phyloP scores from a whole-genome alignment of 495 filamentous ascomycete species.

The Clohesyomyces aquaticus region DNA sequence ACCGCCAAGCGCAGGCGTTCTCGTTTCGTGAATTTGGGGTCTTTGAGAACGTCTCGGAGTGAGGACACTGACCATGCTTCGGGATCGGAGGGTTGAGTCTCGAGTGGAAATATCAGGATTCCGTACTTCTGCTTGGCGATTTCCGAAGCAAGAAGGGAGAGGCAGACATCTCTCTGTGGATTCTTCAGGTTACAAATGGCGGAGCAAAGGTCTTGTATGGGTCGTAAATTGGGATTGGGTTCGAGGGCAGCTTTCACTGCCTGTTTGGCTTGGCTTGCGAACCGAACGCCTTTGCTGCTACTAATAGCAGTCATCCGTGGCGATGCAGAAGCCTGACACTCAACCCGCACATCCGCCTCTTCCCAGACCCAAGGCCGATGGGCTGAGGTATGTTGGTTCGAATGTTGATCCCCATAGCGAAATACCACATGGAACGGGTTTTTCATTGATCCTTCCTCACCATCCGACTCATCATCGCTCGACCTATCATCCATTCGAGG shows the following conservation, averaged over 20 bases:
- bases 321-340: neutral
- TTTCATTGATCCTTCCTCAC: conserved; percentile 20
- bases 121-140: conserved; percentile 31
- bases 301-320: neutral
- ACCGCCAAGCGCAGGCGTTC: conserved; percentile 38
- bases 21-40: conserved; percentile 16
- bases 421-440: conserved; percentile 30
- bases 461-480: conserved; percentile 19
- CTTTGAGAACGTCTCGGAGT: conserved; percentile 12
- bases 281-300: conserved; percentile 12
- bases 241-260: conserved; percentile 30
- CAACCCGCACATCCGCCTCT: conserved; percentile 29
- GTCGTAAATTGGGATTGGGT: conserved; percentile 18
- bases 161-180: conserved; percentile 28
- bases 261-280: conserved; percentile 24
- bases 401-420: conserved; percentile 16
- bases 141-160: conserved; percentile 20
- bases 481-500: conserved; percentile 18
- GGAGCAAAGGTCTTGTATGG: conserved; percentile 26
- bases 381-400: too few relatives aligned
- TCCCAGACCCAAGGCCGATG: conserved; percentile 28
- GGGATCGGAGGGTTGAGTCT: conserved; percentile 12
- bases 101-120: conserved; percentile 22
- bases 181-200: conserved; percentile 26
- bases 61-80: conserved; percentile 20